phyloP scores from a whole-genome alignment of 2,329 filamentous ascomycete species.

The Colletotrichum sp. region DNA sequence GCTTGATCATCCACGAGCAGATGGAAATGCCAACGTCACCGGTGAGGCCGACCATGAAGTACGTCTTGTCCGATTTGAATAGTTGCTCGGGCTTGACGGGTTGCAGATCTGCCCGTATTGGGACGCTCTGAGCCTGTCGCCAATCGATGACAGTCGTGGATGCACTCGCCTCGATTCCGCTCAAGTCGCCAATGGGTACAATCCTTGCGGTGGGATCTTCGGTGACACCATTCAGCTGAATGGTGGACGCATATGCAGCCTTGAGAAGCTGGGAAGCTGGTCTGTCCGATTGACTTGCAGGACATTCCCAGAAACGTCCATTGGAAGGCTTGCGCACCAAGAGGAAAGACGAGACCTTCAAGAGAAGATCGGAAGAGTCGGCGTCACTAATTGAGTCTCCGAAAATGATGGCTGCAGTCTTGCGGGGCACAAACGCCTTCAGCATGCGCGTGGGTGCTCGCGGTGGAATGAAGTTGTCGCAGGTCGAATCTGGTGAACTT shows the following conservation, averaged over 20 bases:
- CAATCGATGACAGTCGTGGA: not conserved
- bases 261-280: not conserved
- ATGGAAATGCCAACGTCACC: constrained; percentile 38
- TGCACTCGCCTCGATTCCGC: not conserved
- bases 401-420: not conserved
- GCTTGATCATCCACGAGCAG: constrained; percentile 37
- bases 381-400: not conserved
- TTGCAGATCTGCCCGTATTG: not conserved
- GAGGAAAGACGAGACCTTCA: not conserved
- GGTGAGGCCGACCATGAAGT: constrained; percentile 33
- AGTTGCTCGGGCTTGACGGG: not conserved
- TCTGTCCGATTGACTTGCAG: not conserved
- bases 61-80: constrained; percentile 29
- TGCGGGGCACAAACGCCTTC: not conserved
- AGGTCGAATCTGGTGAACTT: not conserved
- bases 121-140: not conserved
- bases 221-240: not conserved
- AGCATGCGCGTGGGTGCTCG: not conserved
- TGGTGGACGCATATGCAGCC: not conserved
- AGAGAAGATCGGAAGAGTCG: not conserved
- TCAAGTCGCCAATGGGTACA: not conserved
- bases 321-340: not conserved
- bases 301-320: not conserved
- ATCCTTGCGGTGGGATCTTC: not conserved
- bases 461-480: not conserved